Evolutionary conservation across 495 filamentous ascomycete genomes (phyloP).

Genomic region (Cetradonia linearis): DNA sequence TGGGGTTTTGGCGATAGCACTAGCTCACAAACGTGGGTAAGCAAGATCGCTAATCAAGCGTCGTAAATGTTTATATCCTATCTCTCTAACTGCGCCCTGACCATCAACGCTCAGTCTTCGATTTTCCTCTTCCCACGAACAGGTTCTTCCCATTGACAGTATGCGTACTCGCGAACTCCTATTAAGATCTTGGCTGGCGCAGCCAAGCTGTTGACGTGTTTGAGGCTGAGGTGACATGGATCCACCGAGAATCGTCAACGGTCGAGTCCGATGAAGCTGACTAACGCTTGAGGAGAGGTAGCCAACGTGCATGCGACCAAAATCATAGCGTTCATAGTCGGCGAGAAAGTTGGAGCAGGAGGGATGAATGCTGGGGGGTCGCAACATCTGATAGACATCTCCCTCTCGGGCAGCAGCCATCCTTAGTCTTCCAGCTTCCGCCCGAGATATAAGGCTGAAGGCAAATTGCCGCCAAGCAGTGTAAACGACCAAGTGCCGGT

Average conservation of each 20-base stretch:
- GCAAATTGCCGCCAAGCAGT: too few species aligned
- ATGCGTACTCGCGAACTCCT: background rate
- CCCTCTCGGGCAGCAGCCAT: background rate
- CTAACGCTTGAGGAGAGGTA: background rate
- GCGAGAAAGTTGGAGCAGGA: background rate
- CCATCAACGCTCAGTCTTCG: background rate
- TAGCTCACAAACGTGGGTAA: background rate
- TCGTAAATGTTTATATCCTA: background rate
- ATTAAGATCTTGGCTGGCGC: conserved; percentile 13
- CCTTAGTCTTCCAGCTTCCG: conserved; percentile 4
- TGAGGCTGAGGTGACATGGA: conserved; percentile 13
- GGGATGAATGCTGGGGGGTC: background rate
- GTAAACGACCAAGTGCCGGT: too few species aligned
- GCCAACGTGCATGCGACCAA: background rate
- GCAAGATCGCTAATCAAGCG: conserved; percentile 7
- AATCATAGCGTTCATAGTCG: background rate
- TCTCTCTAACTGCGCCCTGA: background rate
- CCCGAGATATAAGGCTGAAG: conserved; percentile 11
- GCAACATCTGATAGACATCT: background rate
- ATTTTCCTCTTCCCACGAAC: background rate
- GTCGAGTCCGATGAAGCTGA: background rate
- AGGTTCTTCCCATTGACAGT: background rate
- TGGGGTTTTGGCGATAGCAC: background rate
- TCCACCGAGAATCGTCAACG: background rate
- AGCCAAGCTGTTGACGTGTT: conserved; percentile 14